A percentile compares a stretch with the other conserved stretches of the same genome.
Conservation (phyloP, 2,329 filamentous ascomycete species). For the Aspergillus neoniger region DNA sequence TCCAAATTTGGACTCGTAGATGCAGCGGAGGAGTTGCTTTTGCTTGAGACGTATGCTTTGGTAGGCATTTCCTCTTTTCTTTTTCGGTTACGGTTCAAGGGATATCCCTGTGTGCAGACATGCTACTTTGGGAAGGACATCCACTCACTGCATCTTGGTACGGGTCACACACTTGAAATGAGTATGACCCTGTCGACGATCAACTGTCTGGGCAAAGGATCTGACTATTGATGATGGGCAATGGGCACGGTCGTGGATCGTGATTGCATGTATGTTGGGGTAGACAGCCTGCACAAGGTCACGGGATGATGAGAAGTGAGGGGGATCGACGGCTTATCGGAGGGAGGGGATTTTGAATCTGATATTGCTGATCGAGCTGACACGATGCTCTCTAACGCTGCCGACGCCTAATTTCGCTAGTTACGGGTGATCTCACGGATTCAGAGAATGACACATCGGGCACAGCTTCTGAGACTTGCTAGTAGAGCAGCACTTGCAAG, state of each 20-base stretch:
- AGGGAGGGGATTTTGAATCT: neutral
- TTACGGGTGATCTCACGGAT: neutral
- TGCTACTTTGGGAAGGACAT: neutral
- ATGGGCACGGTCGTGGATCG: neutral
- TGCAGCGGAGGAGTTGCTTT: too few relatives aligned
- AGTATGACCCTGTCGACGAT: neutral
- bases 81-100: too few relatives aligned
- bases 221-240: neutral
- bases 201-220: neutral
- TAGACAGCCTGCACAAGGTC: neutral
- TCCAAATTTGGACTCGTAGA: neutral
- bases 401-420: neutral
- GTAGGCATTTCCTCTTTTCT: too few relatives aligned
- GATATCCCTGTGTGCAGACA: neutral
- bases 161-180: neutral
- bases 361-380: slow-evolving; percentile 1
- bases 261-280: neutral
- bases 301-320: slow-evolving; percentile 1
- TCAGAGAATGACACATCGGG: neutral
- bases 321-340: slow-evolving; percentile 2
- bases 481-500: neutral
- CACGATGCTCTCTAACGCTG: neutral
- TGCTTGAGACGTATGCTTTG: too few relatives aligned
- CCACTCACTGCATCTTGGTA: neutral
- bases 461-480: neutral